These are phyloP conservation scores for Trypanosomatidae sp. DNA, from an alignment of 208 protist genomes.

Conservation along the genomic window DNA sequence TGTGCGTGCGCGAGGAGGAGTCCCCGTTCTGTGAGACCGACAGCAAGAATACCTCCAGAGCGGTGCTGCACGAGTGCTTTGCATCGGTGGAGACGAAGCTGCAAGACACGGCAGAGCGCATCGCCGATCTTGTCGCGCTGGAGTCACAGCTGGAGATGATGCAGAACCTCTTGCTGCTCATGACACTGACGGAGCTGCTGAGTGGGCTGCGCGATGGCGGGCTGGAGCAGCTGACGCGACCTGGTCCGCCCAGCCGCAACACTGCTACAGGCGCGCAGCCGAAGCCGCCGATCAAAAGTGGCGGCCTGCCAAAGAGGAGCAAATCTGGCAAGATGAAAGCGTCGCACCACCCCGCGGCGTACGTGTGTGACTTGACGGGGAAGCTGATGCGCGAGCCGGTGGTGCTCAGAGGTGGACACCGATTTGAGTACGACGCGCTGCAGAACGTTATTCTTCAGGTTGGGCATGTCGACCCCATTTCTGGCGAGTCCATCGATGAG, in stretches of 20 bases:
- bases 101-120: constrained; percentile 44
- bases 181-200: constrained; percentile 75
- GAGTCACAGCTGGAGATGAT: constrained; percentile 74
- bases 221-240: constrained; percentile 15
- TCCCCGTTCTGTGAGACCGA: constrained; percentile 54
- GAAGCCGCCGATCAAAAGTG: background rate
- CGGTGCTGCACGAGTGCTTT: constrained; percentile 52
- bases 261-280: background rate
- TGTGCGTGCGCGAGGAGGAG: constrained; percentile 70
- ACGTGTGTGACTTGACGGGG: constrained; percentile 79
- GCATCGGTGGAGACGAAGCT: constrained; percentile 47
- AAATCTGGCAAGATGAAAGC: constrained; percentile 33
- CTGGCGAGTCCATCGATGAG: constrained; percentile 67
- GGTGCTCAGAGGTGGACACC: constrained; percentile 71
- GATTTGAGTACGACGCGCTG: constrained; percentile 80
- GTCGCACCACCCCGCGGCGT: constrained; percentile 60
- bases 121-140: constrained; percentile 50
- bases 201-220: constrained; percentile 23
- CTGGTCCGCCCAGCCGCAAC: background rate
- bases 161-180: constrained; percentile 39
- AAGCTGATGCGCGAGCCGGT: constrained; percentile 91
- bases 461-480: constrained; percentile 86
- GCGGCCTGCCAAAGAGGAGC: background rate
- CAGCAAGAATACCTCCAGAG: constrained; percentile 53
- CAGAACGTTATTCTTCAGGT: constrained; percentile 73